phyloP scores from a whole-genome alignment of 2,329 filamentous ascomycete genomes.

The Penicillium brevicompactum region DNA sequence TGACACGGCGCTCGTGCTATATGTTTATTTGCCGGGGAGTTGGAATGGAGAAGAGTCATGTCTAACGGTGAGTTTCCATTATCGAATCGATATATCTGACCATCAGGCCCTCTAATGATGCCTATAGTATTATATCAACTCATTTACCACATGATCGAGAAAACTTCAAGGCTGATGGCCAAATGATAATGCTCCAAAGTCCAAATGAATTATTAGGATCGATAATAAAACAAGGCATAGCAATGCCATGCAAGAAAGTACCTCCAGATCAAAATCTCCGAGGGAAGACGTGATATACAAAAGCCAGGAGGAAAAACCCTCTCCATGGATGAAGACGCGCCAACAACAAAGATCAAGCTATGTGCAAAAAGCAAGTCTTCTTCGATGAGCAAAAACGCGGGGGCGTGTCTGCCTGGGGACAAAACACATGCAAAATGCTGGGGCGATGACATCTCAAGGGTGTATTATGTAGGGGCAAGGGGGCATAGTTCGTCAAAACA shows the following conservation, averaged over 20 bases:
- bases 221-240: slow-evolving; percentile 24
- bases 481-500: slow-evolving; percentile 6
- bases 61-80: slow-evolving; percentile 42
- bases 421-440: slow-evolving; percentile 27
- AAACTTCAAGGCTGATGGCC: background rate
- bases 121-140: slow-evolving; percentile 49
- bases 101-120: background rate
- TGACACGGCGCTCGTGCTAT: slow-evolving; percentile 48
- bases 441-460: slow-evolving; percentile 14
- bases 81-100: background rate
- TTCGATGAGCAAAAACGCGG: slow-evolving; percentile 22
- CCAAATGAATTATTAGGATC: slow-evolving; percentile 16
- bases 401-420: slow-evolving; percentile 9
- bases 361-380: slow-evolving; percentile 22
- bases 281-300: slow-evolving; percentile 22
- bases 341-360: slow-evolving; percentile 25
- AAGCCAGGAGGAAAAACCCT: slow-evolving; percentile 21
- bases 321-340: slow-evolving; percentile 18
- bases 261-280: slow-evolving; percentile 3
- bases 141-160: slow-evolving; percentile 35
- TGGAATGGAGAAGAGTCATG: slow-evolving; percentile 48
- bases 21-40: slow-evolving; percentile 48
- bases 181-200: background rate
- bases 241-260: slow-evolving; percentile 13
- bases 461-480: slow-evolving; percentile 7